phyloP scores from a whole-genome alignment of 371 early-diverging fungal species.

The Mucor irregularis region DNA sequence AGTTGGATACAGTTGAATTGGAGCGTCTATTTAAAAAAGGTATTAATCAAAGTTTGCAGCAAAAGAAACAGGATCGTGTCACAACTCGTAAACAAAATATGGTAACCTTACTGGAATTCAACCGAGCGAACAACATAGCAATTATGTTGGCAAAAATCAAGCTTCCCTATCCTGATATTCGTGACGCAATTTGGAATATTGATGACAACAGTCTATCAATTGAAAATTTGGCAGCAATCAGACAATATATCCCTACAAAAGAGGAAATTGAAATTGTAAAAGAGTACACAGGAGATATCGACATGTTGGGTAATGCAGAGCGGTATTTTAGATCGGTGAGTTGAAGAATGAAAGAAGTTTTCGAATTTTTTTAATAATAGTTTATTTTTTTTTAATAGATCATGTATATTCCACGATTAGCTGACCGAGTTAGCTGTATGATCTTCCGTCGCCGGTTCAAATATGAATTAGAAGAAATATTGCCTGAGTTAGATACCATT shows the following conservation, averaged over 20 bases:
- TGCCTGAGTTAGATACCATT: slow-evolving; percentile 44
- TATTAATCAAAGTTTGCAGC: neutral
- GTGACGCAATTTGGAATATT: slow-evolving; percentile 67
- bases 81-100: slow-evolving; percentile 31
- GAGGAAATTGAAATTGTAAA: slow-evolving; percentile 70
- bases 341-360: neutral
- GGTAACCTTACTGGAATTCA: slow-evolving; percentile 62
- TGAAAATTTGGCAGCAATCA: slow-evolving; percentile 58
- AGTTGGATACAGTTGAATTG: slow-evolving; percentile 41
- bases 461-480: slow-evolving; percentile 69
- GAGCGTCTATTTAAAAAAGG: slow-evolving; percentile 43
- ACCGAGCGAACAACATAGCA: slow-evolving; percentile 65
- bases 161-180: slow-evolving; percentile 64
- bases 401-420: slow-evolving; percentile 70
- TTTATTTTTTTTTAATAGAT: slow-evolving; percentile 35
- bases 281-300: slow-evolving; percentile 66
- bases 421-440: slow-evolving; percentile 72
- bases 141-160: slow-evolving; percentile 76
- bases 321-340: slow-evolving; percentile 55
- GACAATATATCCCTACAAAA: slow-evolving; percentile 63
- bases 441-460: slow-evolving; percentile 71
- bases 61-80: neutral
- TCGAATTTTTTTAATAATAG: too few relatives aligned
- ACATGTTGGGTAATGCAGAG: slow-evolving; percentile 67
- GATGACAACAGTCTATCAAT: slow-evolving; percentile 59